Evolutionary conservation across 768 basidiomycete species (phyloP).

Genomic region (Daedaleopsis sinensis): DNA sequence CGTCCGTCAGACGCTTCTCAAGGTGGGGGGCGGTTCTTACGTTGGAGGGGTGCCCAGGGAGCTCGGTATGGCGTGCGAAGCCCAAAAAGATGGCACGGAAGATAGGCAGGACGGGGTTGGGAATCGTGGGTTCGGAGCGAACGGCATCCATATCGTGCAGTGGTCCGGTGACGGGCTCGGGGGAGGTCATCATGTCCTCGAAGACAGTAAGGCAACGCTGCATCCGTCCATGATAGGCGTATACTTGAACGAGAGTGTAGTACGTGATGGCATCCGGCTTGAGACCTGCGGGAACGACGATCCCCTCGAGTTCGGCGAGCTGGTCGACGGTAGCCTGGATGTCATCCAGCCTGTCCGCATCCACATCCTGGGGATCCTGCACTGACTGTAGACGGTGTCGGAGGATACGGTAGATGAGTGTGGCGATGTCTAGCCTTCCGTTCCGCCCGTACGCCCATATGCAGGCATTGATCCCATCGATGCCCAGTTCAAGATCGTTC

Average conservation of each 20-base stretch:
- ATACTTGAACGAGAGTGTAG: constrained; percentile 65
- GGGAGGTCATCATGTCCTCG: constrained; percentile 63
- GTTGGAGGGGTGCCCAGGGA: neutral
- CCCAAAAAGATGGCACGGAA: constrained; percentile 80
- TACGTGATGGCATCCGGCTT: constrained; percentile 71
- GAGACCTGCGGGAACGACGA: constrained; percentile 45
- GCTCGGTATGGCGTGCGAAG: constrained; percentile 58
- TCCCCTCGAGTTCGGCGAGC: constrained; percentile 46
- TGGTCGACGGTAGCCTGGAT: constrained; percentile 35
- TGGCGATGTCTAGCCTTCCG: constrained; percentile 55
- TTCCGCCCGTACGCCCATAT: constrained; percentile 69
- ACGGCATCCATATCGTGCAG: constrained; percentile 30
- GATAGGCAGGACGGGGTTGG: constrained; percentile 47
- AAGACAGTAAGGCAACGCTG: constrained; percentile 56
- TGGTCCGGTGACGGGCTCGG: constrained; percentile 29
- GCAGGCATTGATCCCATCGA: constrained; percentile 71
- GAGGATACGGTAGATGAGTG: constrained; percentile 64
- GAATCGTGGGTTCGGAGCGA: constrained; percentile 36
- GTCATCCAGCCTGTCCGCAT: constrained; percentile 31
- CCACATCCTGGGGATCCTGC: neutral
- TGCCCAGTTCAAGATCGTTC: constrained; percentile 52
- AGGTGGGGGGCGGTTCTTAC: neutral
- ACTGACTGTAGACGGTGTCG: constrained; percentile 53
- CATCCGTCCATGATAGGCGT: constrained; percentile 75
- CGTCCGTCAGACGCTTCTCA: neutral